A percentile compares a stretch with the other conserved stretches of the same genome.
These are phyloP conservation scores for Leptographium flavum DNA, from an alignment of 2,329 filamentous ascomycete species.

Conservation along the genomic window DNA sequence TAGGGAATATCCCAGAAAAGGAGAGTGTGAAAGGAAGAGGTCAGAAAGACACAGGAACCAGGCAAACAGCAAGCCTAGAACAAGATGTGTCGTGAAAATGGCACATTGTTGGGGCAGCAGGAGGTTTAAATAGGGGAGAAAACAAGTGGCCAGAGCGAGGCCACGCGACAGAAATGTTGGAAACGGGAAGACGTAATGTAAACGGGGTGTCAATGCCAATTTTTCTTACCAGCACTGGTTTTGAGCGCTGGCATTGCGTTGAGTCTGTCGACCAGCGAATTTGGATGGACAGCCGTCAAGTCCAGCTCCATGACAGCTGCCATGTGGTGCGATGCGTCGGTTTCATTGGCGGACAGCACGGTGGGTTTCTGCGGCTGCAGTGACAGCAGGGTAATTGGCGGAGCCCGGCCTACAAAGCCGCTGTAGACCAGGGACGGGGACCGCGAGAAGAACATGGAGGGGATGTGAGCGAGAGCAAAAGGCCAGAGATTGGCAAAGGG, in stretches of 20 bases:
- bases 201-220: slow-evolving; percentile 13
- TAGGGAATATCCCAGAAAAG: not conserved
- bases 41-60: not conserved
- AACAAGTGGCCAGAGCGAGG: not conserved
- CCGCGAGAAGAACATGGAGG: not conserved
- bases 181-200: slow-evolving; percentile 4
- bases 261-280: slow-evolving; percentile 37
- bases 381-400: not conserved
- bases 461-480: not conserved
- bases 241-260: slow-evolving; percentile 43
- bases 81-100: not conserved
- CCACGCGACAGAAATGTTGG: not conserved
- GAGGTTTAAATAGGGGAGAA: not conserved
- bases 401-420: not conserved
- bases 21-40: not conserved
- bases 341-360: slow-evolving; percentile 16
- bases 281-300: slow-evolving; percentile 30
- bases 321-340: slow-evolving; percentile 22
- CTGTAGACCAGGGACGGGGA: not conserved
- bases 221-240: slow-evolving; percentile 45
- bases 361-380: not conserved
- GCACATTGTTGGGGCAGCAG: not conserved
- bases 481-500: not conserved
- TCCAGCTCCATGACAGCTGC: slow-evolving; percentile 32
- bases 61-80: no score